Base-by-base conservation (phyloP, 345 rosid species). In the Rubroshorea leprosula region DNA sequence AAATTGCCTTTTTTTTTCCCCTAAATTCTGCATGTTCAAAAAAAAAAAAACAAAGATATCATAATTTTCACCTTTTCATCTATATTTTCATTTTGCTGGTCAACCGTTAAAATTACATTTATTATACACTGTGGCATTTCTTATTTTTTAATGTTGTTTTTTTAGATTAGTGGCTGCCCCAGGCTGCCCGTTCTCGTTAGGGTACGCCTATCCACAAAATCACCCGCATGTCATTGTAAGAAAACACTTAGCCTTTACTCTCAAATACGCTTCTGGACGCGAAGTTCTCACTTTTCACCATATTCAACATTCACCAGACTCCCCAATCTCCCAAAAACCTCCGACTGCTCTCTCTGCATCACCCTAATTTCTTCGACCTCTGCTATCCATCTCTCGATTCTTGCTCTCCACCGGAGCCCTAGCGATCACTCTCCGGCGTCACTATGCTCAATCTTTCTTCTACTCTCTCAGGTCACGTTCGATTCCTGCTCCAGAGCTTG, bases 401-500 rank as follows among this genome's bases (percentile, higher is more conserved):
- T 57, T 25, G 41, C 55, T 44, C 23, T 52, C 47, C 41, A 22
- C 24, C 20, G 23, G 65, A 66, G 25, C 61, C 80, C 72, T 71
- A 58, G 54, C 53, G 26, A 54, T 55, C 23, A 8, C 19, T 64
- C 47, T 11, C 50, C n/a, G n/a, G 52, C 56, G 48, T 61, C 58
- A 57, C 76, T 77, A 86, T 92, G 94, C 68, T 73, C 7, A 59
- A 68, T 58, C 60, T 68, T 45, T 74, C 91, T 26, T 72, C 83
- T 20, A 66, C 76, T 45, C 58, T 87, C 62, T 63, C 85, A 25
- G 62, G 67, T 21, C 88, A 87, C 75, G 74, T 83, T 73, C 91
- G 91, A 61, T 86, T 81, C 83, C 51, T 83, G 71, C 80, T 93
- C 43, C 76, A 68, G 50, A 68, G 72, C 68, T 61, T 79, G 73